Evolutionary conservation across 1,139 yeast genomes (phyloP).

Genomic region (Diutina ranongensis): DNA sequence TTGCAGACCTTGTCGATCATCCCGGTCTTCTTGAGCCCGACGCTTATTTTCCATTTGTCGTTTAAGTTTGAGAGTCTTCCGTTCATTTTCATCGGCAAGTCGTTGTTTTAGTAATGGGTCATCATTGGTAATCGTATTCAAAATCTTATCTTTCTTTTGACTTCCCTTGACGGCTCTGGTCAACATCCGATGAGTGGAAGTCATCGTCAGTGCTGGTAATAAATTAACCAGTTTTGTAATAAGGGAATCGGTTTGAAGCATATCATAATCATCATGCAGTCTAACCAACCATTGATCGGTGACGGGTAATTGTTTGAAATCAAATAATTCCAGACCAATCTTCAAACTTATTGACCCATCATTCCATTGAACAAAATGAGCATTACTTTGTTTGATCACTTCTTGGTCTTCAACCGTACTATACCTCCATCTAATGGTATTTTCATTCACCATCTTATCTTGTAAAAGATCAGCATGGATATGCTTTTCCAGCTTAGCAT

Average conservation of each 20-base stretch:
- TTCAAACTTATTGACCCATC: conserved; percentile 84
- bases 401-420: conserved; percentile 52
- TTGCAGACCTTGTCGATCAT: conserved; percentile 20
- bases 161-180: conserved; percentile 67
- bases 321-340: conserved; percentile 81
- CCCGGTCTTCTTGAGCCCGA: conserved; percentile 25
- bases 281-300: conserved; percentile 65
- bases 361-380: conserved; percentile 87
- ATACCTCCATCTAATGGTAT: conserved; percentile 90
- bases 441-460: conserved; percentile 54
- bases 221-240: conserved; percentile 53
- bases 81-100: conserved; percentile 70
- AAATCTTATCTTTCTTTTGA: conserved; percentile 48
- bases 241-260: conserved; percentile 45
- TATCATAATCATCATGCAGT: conserved; percentile 61
- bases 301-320: conserved; percentile 53
- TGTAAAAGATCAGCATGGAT: conserved; percentile 33
- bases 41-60: conserved; percentile 52
- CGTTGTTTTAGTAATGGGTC: conserved; percentile 85
- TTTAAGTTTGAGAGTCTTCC: conserved; percentile 56
- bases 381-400: conserved; percentile 73
- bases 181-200: conserved; percentile 70
- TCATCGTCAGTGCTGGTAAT: conserved; percentile 79
- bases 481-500: conserved; percentile 22
- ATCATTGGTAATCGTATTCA: conserved; percentile 57